These are phyloP conservation scores for Penicillium sp. DNA, from an alignment of 2,329 filamentous ascomycete genomes.

Conservation along the genomic window DNA sequence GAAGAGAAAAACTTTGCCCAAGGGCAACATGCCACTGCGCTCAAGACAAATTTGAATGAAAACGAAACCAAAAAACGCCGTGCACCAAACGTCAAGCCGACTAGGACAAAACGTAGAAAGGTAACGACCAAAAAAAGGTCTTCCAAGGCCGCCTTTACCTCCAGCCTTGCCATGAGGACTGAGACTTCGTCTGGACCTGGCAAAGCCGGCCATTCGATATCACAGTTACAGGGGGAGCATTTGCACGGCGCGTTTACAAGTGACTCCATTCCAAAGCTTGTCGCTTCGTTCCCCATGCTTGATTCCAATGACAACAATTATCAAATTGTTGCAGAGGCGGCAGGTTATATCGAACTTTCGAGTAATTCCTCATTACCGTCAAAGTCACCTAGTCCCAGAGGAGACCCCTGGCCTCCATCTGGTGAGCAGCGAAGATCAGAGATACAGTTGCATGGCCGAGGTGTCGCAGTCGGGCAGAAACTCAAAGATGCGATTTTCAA, in stretches of 20 bases:
- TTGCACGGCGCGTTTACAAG: background rate
- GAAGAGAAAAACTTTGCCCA: background rate
- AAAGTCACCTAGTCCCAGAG: background rate
- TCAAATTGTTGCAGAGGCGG: background rate
- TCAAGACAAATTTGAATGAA: conserved; percentile 2
- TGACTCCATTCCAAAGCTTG: background rate
- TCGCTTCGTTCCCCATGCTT: background rate
- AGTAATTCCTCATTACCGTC: conserved; percentile 5
- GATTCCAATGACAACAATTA: background rate
- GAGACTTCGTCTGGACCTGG: background rate
- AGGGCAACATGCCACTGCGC: conserved; percentile 14
- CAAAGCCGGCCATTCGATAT: background rate
- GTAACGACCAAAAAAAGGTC: background rate
- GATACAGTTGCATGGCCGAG: conserved; percentile 12
- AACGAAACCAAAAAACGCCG: conserved; percentile 6
- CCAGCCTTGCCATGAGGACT: background rate
- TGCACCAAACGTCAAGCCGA: conserved; percentile 1
- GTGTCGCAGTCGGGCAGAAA: conserved; percentile 19
- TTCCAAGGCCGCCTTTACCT: conserved; percentile 4
- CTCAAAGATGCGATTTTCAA: conserved; percentile 18
- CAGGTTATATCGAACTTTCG: conserved; percentile 8
- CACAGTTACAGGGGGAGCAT: background rate
- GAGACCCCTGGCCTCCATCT: background rate
- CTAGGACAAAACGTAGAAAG: conserved; percentile 11
- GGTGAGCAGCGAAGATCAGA: background rate